phyloP scores from a whole-genome alignment of 2,329 filamentous ascomycete species.

The Tolypocladium tropicale region DNA sequence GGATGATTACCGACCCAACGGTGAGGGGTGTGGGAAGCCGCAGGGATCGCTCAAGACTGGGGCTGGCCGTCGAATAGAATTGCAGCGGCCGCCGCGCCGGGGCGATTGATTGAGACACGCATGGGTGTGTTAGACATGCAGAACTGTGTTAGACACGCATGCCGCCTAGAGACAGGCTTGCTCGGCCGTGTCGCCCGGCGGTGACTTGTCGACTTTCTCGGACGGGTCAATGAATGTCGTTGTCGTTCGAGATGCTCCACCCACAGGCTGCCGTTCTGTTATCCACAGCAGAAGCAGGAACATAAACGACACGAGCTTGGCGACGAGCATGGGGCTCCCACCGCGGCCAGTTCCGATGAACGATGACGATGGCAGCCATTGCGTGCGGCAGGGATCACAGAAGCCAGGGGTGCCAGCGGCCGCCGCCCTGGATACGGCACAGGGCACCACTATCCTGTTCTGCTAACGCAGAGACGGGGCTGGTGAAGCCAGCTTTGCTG shows the following conservation, averaged over 20 bases:
- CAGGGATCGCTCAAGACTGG: neutral
- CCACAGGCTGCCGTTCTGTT: neutral
- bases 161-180: constrained; percentile 1
- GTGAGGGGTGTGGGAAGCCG: neutral
- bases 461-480: no score
- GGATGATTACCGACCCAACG: neutral
- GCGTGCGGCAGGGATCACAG: neutral
- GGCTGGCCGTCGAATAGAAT: neutral
- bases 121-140: neutral
- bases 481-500: neutral
- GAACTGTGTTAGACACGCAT: constrained; percentile 2
- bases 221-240: neutral
- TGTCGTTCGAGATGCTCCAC: neutral
- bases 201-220: neutral
- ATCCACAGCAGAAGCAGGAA: neutral
- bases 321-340: neutral
- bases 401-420: neutral
- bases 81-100: neutral
- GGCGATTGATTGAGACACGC: neutral
- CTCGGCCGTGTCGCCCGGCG: neutral
- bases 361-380: neutral
- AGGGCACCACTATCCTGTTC: neutral
- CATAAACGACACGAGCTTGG: neutral
- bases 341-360: neutral
- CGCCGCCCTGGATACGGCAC: neutral